Evolutionary conservation across 805 yeast genomes (phyloP).

Genomic region (Candida anglica): DNA sequence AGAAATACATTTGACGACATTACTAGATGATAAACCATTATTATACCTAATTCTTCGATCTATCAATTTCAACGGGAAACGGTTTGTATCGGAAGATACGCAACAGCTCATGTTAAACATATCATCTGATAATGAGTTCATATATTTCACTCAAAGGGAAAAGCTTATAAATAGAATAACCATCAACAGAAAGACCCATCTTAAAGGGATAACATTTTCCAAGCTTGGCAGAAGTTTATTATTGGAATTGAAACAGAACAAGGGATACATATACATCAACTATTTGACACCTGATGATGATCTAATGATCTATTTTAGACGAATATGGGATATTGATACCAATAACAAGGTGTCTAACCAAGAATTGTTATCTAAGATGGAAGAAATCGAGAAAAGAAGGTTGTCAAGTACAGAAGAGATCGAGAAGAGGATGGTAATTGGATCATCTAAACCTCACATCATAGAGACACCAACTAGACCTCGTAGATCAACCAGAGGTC

Average conservation of each 20-base stretch:
- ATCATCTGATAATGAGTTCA: constrained; percentile 2
- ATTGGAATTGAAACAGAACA: constrained; percentile 5
- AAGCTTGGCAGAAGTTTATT: constrained; percentile 7
- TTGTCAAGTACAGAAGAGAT: neutral
- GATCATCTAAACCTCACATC: no score
- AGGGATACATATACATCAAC: constrained; percentile 9
- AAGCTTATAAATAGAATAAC: constrained; percentile 6
- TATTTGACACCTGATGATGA: constrained; percentile 8
- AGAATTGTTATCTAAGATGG: constrained; percentile 5
- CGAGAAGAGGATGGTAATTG: neutral
- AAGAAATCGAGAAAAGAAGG: neutral
- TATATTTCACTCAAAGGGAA: constrained; percentile 6
- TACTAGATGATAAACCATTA: no score
- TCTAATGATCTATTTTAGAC: constrained; percentile 7
- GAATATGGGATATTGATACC: constrained; percentile 5
- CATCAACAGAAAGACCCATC: constrained; percentile 8
- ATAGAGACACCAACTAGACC: neutral
- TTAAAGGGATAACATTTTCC: constrained; percentile 9
- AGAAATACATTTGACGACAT: no score
- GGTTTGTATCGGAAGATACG: no score
- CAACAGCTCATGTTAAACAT: constrained; percentile 5
- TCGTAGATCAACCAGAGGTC: neutral
- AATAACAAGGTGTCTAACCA: constrained; percentile 5
- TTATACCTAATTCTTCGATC: no score
- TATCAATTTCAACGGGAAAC: no score